phyloP scores from a whole-genome alignment of 192 early-diverging fungal species.

The Coemansia sp. region DNA sequence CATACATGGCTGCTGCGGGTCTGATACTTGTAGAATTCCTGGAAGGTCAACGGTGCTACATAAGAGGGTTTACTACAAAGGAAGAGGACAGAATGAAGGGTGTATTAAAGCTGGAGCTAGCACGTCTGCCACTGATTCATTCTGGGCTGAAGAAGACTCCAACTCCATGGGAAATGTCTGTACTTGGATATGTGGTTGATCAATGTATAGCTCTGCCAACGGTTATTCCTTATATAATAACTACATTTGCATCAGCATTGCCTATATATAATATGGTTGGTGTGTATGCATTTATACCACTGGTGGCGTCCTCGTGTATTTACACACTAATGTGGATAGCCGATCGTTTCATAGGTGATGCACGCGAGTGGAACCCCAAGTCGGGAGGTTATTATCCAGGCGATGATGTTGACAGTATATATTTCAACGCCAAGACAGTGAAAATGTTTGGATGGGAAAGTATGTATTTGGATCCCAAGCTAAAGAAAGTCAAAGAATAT shows the following conservation, averaged over 20 bases:
- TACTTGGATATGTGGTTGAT: not conserved
- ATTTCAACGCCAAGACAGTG: not conserved
- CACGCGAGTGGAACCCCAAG: not conserved
- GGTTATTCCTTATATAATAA: not conserved
- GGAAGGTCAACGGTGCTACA: not conserved
- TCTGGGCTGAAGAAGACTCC: not conserved
- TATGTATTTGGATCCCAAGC: not conserved
- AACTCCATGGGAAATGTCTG: not conserved
- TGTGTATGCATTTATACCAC: not conserved
- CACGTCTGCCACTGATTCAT: not conserved
- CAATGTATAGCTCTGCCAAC: not conserved
- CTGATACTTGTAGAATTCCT: not conserved
- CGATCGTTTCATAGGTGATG: not conserved
- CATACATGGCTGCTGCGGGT: not conserved
- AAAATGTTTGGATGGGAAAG: constrained; percentile 12
- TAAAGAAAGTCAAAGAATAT: not conserved
- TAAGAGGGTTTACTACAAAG: not conserved
- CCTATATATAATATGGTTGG: not conserved
- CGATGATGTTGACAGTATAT: not conserved
- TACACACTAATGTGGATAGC: not conserved
- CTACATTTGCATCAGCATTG: not conserved
- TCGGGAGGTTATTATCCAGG: not conserved
- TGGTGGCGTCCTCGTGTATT: not conserved
- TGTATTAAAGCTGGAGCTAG: not conserved
- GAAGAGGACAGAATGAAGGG: not conserved